A percentile compares a stretch with the other conserved stretches of the same genome.
phyloP scores from a whole-genome alignment of 75 land plant genomes.

The Sequoiadendron giganteum region DNA sequence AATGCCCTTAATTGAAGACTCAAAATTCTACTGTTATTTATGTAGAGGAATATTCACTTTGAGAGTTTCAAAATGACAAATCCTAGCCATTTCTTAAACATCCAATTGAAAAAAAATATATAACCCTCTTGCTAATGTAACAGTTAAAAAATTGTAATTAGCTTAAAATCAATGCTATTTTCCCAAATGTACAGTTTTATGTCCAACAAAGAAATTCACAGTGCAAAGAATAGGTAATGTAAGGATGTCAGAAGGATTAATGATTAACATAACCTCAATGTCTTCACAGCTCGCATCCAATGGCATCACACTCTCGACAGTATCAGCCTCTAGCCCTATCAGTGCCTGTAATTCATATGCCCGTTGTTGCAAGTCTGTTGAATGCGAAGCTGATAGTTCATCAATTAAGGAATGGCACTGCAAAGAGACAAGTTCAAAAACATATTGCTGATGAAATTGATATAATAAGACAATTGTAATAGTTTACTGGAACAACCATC shows the following conservation, averaged over 20 bases:
- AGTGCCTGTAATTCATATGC: slow-evolving; percentile 94
- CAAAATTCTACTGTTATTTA: not conserved
- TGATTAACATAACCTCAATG: slow-evolving; percentile 56
- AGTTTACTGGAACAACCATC: not conserved
- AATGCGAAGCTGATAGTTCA: slow-evolving; percentile 86
- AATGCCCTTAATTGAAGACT: not conserved
- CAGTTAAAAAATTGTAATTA: not conserved
- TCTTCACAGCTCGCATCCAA: slow-evolving; percentile 94
- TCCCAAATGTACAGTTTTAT: not conserved
- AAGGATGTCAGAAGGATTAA: not conserved
- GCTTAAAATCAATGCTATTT: not conserved
- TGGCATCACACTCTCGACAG: slow-evolving; percentile 73
- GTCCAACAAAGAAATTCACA: not conserved
- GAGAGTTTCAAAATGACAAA: not conserved
- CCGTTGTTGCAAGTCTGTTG: slow-evolving; percentile 95
- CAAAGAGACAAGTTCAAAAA: not conserved
- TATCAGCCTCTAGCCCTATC: slow-evolving; percentile 50
- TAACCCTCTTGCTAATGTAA: not conserved
- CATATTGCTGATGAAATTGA: not conserved
- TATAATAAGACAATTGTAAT: not conserved
- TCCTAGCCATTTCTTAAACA: not conserved
- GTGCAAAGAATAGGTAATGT: not conserved
- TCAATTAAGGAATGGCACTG: slow-evolving; percentile 89
- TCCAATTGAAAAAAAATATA: not conserved
- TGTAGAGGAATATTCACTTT: not conserved